Conservation (phyloP, 257 asterid species). For the Echium plantagineum region DNA sequence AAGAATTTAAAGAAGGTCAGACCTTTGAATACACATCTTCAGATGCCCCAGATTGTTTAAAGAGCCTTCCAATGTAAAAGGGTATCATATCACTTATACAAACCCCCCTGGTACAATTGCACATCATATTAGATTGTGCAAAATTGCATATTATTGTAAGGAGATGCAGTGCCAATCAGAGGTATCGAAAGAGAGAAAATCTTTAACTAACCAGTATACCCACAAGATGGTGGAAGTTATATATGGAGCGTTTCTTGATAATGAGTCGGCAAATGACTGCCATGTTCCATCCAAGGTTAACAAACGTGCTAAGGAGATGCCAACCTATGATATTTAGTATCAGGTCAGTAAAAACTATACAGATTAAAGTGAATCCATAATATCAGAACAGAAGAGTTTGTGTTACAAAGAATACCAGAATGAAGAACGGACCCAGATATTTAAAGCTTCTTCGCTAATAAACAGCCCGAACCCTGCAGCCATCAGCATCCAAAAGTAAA, state of each 20-base stretch:
- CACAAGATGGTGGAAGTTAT: constrained; percentile 60
- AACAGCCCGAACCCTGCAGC: constrained; percentile 85
- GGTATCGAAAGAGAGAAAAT: not conserved
- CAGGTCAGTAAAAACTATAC: not conserved
- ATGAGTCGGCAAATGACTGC: constrained; percentile 57
- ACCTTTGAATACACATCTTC: constrained; percentile 68
- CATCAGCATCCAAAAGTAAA: constrained; percentile 88
- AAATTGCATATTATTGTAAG: not conserved
- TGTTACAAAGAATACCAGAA: constrained; percentile 28
- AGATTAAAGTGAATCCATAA: constrained; percentile 4
- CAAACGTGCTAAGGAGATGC: constrained; percentile 59
- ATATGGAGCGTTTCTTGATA: constrained; percentile 62
- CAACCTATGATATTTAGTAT: constrained; percentile 52
- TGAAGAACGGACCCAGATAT: constrained; percentile 65
- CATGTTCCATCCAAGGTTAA: constrained; percentile 71
- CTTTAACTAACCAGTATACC: constrained; percentile 77
- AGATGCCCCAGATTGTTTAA: constrained; percentile 59
- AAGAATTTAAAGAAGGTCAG: constrained; percentile 16
- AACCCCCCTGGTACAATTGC: constrained; percentile 55
- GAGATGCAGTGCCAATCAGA: not conserved
- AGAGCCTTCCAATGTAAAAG: constrained; percentile 67
- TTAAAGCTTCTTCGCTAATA: constrained; percentile 85
- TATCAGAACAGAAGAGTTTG: constrained; percentile 19
- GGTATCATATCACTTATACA: constrained; percentile 93
- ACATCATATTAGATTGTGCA: not conserved